A percentile compares a stretch with the other conserved stretches of the same genome.
Evolutionary conservation across 1,139 yeast species (phyloP).

Genomic region (Saccharomycopsis crataegensis): DNA sequence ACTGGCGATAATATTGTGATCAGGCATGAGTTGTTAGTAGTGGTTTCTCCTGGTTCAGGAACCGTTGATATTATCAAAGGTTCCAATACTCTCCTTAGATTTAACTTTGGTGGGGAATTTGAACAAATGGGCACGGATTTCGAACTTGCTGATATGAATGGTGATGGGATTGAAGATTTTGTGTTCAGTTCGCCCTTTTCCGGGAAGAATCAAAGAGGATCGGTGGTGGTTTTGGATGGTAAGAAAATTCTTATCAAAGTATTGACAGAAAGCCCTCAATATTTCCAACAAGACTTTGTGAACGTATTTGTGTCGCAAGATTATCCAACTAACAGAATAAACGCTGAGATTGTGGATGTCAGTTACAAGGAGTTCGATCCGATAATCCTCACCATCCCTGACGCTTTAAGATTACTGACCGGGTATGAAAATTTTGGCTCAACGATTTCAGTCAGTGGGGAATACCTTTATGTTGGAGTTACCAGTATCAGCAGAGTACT

Average conservation of each 20-base stretch:
- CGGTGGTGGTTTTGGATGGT: conserved; percentile 11
- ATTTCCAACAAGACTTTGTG: not conserved
- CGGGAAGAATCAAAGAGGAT: conserved; percentile 8
- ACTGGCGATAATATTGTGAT: not conserved
- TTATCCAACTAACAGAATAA: not conserved
- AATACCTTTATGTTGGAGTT: conserved; percentile 27
- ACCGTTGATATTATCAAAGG: not conserved
- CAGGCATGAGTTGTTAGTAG: conserved; percentile 1
- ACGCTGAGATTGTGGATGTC: not conserved
- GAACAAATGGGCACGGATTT: conserved; percentile 10
- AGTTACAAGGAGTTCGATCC: conserved; percentile 8
- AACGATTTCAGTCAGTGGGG: conserved; percentile 24
- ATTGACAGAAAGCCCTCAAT: not conserved
- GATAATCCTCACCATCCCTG: conserved; percentile 23
- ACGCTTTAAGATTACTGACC: conserved; percentile 20
- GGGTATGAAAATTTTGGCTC: conserved; percentile 36
- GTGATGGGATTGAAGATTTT: conserved; percentile 12
- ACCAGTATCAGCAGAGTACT: conserved; percentile 31
- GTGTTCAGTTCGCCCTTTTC: conserved; percentile 8
- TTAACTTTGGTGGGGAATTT: conserved; percentile 3
- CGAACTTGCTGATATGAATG: conserved; percentile 4
- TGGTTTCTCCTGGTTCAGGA: conserved; percentile 6
- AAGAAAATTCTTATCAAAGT: conserved; percentile 1
- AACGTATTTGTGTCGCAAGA: not conserved
- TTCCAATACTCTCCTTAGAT: not conserved